Evolutionary conservation across 2,329 filamentous ascomycete species (phyloP).

Genomic region (Claviceps paspali): DNA sequence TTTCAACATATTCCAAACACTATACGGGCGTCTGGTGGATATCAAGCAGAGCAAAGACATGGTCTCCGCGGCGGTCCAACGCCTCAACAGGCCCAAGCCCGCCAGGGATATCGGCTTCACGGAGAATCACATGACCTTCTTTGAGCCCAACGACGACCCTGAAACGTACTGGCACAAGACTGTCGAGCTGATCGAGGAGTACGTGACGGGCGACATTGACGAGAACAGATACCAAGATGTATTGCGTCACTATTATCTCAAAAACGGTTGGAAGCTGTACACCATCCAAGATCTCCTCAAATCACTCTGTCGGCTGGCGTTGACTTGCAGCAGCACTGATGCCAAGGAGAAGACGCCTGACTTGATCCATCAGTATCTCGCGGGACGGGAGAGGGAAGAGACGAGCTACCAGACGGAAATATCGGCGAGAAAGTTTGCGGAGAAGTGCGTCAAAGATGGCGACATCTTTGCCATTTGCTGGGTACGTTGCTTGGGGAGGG

Average conservation of each 20-base stretch:
- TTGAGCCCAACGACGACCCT: constrained; percentile 42
- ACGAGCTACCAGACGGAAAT: constrained; percentile 86
- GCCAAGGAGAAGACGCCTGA: constrained; percentile 88
- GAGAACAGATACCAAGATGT: constrained; percentile 77
- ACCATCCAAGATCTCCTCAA: constrained; percentile 79
- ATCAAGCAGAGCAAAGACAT: constrained; percentile 67
- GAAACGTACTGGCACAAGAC: constrained; percentile 77
- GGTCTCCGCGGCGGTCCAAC: constrained; percentile 58
- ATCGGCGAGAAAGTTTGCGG: constrained; percentile 77
- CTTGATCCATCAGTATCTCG: constrained; percentile 74
- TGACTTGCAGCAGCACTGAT: constrained; percentile 73
- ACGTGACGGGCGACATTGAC: constrained; percentile 68
- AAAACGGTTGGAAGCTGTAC: constrained; percentile 85
- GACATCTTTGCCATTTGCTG: constrained; percentile 84
- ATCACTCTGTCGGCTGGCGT: constrained; percentile 64
- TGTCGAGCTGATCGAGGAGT: constrained; percentile 72
- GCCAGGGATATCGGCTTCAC: constrained; percentile 73
- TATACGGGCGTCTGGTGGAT: constrained; percentile 70
- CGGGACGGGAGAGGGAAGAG: constrained; percentile 65
- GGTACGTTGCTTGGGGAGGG: too few relatives aligned
- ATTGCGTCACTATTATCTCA: constrained; percentile 79
- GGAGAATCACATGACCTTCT: constrained; percentile 66
- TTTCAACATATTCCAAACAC: constrained; percentile 80
- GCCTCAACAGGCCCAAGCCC: constrained; percentile 61
- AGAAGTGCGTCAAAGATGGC: constrained; percentile 83